A percentile compares a stretch with the other conserved stretches of the same genome.
Conservation (phyloP, 179 eudicot species). For the Silene vulgaris region DNA sequence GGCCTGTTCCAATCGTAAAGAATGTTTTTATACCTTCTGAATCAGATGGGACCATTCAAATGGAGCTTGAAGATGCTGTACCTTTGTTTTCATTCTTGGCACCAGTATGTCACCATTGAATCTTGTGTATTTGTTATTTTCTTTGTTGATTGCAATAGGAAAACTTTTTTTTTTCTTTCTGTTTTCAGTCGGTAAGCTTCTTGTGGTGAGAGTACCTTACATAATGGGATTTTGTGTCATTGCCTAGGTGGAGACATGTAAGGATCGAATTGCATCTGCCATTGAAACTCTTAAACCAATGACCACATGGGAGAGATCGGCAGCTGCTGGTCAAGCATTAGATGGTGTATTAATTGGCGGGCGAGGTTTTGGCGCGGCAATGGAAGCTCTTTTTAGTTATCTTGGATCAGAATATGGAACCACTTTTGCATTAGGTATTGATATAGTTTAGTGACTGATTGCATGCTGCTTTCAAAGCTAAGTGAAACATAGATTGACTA, state of each 20-base stretch:
- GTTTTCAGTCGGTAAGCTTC: not conserved
- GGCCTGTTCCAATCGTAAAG: constrained; percentile 90
- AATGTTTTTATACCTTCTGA: constrained; percentile 73
- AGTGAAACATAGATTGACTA: constrained; percentile 5
- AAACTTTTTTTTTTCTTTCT: not conserved
- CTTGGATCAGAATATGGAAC: constrained; percentile 93
- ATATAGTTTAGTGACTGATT: not conserved
- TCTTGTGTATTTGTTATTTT: constrained; percentile 7
- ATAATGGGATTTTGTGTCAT: constrained; percentile 21
- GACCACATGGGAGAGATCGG: constrained; percentile 84
- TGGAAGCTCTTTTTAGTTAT: constrained; percentile 83
- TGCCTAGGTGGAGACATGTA: constrained; percentile 83
- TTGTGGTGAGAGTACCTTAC: constrained; percentile 11
- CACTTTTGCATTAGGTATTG: constrained; percentile 82
- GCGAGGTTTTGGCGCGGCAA: constrained; percentile 91
- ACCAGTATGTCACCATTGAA: constrained; percentile 55
- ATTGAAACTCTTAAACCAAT: constrained; percentile 88
- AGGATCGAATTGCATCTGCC: constrained; percentile 87
- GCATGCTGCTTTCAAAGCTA: constrained; percentile 8
- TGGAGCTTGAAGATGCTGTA: constrained; percentile 92
- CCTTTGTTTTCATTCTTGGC: constrained; percentile 88
- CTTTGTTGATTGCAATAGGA: not conserved
- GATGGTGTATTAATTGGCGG: constrained; percentile 88
- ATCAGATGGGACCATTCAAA: constrained; percentile 50
- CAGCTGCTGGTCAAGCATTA: constrained; percentile 73